Base-by-base conservation (phyloP, 2,329 filamentous ascomycete genomes). In the Fusarium ambrosium region DNA sequence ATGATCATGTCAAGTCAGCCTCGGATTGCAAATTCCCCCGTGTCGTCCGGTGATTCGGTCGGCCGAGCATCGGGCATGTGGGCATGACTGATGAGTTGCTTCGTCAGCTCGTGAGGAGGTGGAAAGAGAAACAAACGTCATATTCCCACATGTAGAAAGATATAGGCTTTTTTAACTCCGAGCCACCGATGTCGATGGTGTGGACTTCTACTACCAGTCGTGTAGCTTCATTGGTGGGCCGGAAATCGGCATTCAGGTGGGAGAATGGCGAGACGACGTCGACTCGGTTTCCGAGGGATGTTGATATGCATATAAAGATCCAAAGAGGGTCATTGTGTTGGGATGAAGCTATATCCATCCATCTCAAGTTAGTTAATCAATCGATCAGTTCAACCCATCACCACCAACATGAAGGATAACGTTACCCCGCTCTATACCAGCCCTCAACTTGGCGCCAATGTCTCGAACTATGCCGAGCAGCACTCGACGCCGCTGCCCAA, bases 401-500 rank as follows among this genome's bases (percentile, higher is more conserved):
- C 24, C 14, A 22, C 13, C 75, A 80, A 45, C 9, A 86, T 86
- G 85, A 85, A 85, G 74, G 76, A 80, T 24, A 82, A 81, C 76
- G 75, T 75, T n/a, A 80, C 82, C 27, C 74, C 79, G 29, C 82
- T 88, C 39, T 88, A 86, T 75, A 80, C 83, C 36, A 87, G 84
- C 62, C 80, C 82, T 29, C 75, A 83, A 64, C 82, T 87, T 61
- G 83, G 82, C 62, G 73, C 79, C 60, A 82, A 80, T 20, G 86
- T 88, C 69, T 81, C 82, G 16, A 79, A 82, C 14, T 88, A 89
- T 76, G 81, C 86, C 20, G 80, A 82, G 39, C 69, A 78, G 34
- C 83, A 86, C 77, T 87, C 86, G 18, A 82, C 82, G 22, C 70
- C 80, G 14, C 78, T 88, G 43, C 86, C 87, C 5, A 79, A 81